These are phyloP conservation scores for Penicillium sp. DNA, from an alignment of 2,329 filamentous ascomycete species.

Conservation along the genomic window DNA sequence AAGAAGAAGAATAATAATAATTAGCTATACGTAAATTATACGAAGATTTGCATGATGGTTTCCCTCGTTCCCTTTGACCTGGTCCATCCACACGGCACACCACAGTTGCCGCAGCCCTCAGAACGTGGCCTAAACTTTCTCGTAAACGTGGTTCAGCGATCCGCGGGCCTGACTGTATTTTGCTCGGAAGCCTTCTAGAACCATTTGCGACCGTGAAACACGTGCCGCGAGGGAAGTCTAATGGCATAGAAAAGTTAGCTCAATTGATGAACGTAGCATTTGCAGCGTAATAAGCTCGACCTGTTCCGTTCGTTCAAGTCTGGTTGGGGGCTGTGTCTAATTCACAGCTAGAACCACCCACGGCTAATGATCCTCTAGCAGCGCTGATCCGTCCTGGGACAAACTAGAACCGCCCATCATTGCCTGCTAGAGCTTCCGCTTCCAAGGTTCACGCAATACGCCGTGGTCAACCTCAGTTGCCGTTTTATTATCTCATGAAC, in stretches of 20 bases:
- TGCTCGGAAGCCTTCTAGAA: conserved; percentile 12
- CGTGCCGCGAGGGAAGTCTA: neutral
- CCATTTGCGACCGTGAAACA: conserved; percentile 15
- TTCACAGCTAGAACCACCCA: neutral
- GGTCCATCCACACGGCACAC: neutral
- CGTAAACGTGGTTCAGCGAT: conserved; percentile 13
- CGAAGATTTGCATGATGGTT: neutral
- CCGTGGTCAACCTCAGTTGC: conserved; percentile 5
- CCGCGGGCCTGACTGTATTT: neutral
- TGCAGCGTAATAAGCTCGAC: neutral
- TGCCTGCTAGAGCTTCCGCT: conserved; percentile 12
- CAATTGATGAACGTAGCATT: neutral
- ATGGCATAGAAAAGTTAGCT: neutral
- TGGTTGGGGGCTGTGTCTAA: neutral
- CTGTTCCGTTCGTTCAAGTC: neutral
- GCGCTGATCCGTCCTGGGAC: conserved; percentile 12
- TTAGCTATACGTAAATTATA: neutral
- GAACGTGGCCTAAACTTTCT: conserved; percentile 11
- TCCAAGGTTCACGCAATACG: neutral
- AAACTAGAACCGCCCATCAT: neutral
- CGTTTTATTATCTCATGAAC: neutral
- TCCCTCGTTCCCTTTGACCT: neutral
- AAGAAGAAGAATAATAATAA: neutral
- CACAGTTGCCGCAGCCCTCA: neutral
- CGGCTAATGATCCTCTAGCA: conserved; percentile 20